phyloP scores from a whole-genome alignment of 2,329 filamentous ascomycete species.

The Exophiala viscosa region DNA sequence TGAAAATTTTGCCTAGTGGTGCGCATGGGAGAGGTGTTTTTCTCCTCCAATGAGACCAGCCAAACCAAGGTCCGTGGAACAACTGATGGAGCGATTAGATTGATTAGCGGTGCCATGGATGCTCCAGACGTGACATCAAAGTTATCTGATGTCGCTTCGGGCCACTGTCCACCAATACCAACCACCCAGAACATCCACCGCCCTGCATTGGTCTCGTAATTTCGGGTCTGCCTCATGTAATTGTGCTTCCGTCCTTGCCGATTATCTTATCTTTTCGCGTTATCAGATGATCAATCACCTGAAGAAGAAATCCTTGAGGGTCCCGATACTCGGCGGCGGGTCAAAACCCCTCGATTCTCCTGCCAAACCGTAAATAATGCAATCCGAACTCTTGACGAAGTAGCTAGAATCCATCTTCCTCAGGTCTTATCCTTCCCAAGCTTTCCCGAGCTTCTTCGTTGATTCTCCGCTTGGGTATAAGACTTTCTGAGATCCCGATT shows the following conservation, averaged over 20 bases:
- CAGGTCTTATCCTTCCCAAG: neutral
- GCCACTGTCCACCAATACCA: neutral
- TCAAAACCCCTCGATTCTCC: neutral
- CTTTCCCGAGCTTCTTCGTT: neutral
- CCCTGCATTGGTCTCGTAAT: conserved; percentile 1
- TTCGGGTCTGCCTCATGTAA: neutral
- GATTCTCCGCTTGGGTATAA: neutral
- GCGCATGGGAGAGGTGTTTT: neutral
- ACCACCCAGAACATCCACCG: neutral
- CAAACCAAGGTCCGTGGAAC: neutral
- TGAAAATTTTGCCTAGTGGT: neutral
- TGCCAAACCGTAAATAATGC: too few species aligned
- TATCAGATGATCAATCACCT: conserved; percentile 4
- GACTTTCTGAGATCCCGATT: neutral
- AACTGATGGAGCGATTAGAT: neutral
- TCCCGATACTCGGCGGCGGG: too few species aligned
- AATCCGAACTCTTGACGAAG: neutral
- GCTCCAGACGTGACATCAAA: neutral
- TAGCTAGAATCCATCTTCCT: neutral
- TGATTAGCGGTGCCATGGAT: neutral
- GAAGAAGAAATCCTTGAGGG: neutral
- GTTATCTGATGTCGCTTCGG: conserved; percentile 2
- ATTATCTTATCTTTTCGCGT: conserved; percentile 4
- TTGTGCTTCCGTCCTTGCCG: neutral
- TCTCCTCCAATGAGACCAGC: neutral